Evolutionary conservation across 2,329 filamentous ascomycete species (phyloP), one percentile per base, ranked within the genome.

Genomic region (Paracoccidioides lutzii): DNA sequence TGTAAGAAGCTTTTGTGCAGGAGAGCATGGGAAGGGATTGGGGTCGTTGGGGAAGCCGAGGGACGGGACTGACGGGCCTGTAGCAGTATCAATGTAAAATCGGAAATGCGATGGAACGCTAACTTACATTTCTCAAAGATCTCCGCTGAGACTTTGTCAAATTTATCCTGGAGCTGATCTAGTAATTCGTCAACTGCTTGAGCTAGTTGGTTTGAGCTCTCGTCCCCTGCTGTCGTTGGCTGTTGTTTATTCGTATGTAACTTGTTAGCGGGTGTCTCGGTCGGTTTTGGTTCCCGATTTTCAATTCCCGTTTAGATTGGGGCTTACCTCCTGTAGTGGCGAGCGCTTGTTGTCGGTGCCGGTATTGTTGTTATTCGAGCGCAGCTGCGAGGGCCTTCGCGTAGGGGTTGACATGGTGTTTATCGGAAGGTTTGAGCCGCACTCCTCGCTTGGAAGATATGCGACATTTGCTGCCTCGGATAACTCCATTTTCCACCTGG

Each of bases 151-250:
- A 95, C 83, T 10, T 81, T 82, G 22, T 87, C 84, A 69, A 95
- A 95, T 69, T 95, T 95, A 69, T 82, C 85, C 53, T 87, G 88
- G 0, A 96, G 75, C 48, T 88, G 85, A 67, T 90, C 89, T 3
- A 96, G 76, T 2, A 96, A 79, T 43, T 95, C 88, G 63, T 96
- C 90, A 1, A 96, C 85, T 1, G 90, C 88, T 3, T 81, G 82
- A 2, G 83, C 83, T 56, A 94, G 79, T 66, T 91, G 67, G 55
- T 70, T 68, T 5, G 69, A 45, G 35, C 57, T 53, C n/a, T 50
- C 54, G 30, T 61, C 60, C 41, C 60, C 60, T 3, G 53, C 46
- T 8, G 46, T 37, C 6, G 52, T 41, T 53, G 52, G 35, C 56
- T 64, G 35, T 28, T 53, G 52, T n/a, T 52, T 37, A 15, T 38